These are phyloP conservation scores for Mollisia scopiformis DNA, from an alignment of 2,329 filamentous ascomycete genomes.

Conservation along the genomic window DNA sequence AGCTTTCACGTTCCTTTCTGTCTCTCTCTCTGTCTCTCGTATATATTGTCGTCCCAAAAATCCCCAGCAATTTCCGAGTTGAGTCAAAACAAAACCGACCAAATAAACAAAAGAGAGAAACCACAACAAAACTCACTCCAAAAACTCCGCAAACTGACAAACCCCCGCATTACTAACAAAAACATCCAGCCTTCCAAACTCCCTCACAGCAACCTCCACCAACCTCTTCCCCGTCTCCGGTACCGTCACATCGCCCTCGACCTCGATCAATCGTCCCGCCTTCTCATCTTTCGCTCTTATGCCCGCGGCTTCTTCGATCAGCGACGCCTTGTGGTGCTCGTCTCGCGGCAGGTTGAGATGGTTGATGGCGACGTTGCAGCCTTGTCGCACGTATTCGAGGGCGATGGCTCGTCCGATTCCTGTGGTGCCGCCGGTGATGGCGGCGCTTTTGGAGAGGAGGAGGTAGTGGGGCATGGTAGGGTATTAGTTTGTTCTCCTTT, in stretches of 20 bases:
- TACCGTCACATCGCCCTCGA: constrained; percentile 77
- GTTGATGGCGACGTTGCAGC: constrained; percentile 79
- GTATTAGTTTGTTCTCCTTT: neutral
- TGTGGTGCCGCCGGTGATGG: constrained; percentile 85
- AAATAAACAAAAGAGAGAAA: neutral
- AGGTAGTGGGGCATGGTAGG: constrained; percentile 43
- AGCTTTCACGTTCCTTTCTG: neutral
- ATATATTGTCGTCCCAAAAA: neutral
- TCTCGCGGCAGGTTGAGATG: constrained; percentile 67
- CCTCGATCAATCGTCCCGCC: constrained; percentile 62
- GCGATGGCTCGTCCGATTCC: constrained; percentile 87
- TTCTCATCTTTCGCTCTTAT: constrained; percentile 47
- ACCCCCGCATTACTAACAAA: constrained; percentile 90
- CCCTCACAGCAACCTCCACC: constrained; percentile 65
- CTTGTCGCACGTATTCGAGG: constrained; percentile 76
- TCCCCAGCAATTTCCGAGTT: too few relatives aligned
- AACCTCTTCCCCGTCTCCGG: constrained; percentile 71
- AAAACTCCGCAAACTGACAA: constrained; percentile 85
- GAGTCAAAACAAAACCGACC: too few relatives aligned
- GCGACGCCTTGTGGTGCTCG: constrained; percentile 52
- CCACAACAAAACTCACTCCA: constrained; percentile 60
- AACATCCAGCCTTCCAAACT: constrained; percentile 68
- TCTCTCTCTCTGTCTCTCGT: neutral
- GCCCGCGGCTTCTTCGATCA: constrained; percentile 53
- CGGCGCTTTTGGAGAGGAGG: constrained; percentile 75